Evolutionary conservation across 768 basidiomycete species (phyloP).

Genomic region (Macrolepiota albuminosa): DNA sequence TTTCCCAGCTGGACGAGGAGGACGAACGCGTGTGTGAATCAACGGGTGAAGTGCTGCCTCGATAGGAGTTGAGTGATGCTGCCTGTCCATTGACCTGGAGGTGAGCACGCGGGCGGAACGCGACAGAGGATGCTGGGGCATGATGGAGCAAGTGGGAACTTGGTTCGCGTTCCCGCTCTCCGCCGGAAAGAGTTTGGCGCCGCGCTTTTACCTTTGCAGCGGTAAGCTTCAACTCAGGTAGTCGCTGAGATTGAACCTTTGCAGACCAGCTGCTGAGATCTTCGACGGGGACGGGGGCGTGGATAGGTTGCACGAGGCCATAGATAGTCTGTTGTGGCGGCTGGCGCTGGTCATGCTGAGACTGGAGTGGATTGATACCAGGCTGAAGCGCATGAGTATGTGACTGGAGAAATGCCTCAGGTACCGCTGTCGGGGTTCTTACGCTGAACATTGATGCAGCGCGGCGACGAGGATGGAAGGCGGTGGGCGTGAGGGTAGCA

Average conservation of each 20-base stretch:
- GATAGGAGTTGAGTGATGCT: background rate
- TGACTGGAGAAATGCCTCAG: background rate
- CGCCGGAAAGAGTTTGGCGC: background rate
- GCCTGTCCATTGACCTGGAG: background rate
- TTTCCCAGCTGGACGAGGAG: background rate
- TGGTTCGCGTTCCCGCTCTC: background rate
- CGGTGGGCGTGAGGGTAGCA: background rate
- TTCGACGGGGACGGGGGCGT: background rate
- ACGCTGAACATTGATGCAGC: constrained; percentile 5
- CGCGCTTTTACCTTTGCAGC: background rate
- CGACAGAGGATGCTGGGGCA: background rate
- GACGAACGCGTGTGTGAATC: background rate
- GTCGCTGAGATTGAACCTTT: background rate
- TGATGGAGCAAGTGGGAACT: background rate
- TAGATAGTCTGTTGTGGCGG: background rate
- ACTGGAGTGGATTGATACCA: background rate
- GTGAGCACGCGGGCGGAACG: background rate
- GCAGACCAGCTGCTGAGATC: constrained; percentile 3
- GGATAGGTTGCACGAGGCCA: background rate
- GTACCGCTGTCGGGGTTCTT: background rate
- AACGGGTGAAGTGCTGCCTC: background rate
- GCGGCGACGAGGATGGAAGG: background rate
- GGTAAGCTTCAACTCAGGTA: background rate
- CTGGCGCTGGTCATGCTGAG: background rate
- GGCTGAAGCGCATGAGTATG: background rate